Conservation (phyloP, 1,284 basidiomycete genomes). For the Melampsora larici-populina region DNA sequence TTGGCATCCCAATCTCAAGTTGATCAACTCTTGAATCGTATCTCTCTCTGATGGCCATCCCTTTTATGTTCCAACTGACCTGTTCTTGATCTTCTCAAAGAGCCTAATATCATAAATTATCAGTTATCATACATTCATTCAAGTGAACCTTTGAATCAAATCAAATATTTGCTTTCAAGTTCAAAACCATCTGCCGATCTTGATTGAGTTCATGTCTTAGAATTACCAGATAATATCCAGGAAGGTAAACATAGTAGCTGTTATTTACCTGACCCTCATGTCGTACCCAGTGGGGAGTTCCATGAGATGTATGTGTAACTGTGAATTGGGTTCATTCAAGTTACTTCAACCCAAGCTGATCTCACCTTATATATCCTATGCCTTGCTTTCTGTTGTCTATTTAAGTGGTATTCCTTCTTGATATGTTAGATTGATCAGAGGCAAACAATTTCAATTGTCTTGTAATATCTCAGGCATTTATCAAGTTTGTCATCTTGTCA, state of each 20-base stretch:
- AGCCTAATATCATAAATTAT: slow-evolving; percentile 8
- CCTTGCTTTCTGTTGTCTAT: too few relatives aligned
- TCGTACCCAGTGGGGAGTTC: slow-evolving; percentile 31
- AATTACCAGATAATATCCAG: not conserved
- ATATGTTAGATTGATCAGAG: slow-evolving; percentile 29
- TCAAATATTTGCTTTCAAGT: not conserved
- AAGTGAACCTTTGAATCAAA: not conserved
- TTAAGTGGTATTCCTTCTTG: slow-evolving; percentile 37
- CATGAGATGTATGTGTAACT: slow-evolving; percentile 43
- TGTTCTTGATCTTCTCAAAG: slow-evolving; percentile 13
- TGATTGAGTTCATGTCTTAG: slow-evolving; percentile 9
- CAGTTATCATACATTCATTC: not conserved
- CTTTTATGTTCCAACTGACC: slow-evolving; percentile 20
- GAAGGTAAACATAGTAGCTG: slow-evolving; percentile 13
- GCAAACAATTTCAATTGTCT: slow-evolving; percentile 15
- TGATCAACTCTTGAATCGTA: not conserved
- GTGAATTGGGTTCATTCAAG: too few relatives aligned
- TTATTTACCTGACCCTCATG: slow-evolving; percentile 35
- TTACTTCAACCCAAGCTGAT: too few relatives aligned
- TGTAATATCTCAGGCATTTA: slow-evolving; percentile 37
- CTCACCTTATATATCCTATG: too few relatives aligned
- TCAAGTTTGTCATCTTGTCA: slow-evolving; percentile 3
- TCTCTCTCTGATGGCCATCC: slow-evolving; percentile 22
- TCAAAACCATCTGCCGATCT: slow-evolving; percentile 25
- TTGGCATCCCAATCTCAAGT: not conserved